Conservation (phyloP, 257 asterid species). For the Solanum etuberosum region DNA sequence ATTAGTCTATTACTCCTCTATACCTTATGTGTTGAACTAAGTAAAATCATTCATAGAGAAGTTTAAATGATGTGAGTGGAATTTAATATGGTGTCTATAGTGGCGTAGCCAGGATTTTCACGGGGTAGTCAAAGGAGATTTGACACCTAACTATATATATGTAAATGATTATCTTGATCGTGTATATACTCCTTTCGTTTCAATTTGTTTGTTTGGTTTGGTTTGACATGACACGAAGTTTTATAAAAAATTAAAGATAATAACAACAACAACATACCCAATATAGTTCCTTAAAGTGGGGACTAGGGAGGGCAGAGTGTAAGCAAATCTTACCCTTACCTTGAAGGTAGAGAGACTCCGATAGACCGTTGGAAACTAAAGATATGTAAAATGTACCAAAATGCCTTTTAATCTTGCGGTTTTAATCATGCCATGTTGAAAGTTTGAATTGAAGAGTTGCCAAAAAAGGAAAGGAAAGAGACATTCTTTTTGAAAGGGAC, state of each 20-base stretch:
- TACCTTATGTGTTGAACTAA: neutral
- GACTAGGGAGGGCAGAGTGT: neutral
- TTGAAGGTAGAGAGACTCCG: neutral
- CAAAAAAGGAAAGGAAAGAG: neutral
- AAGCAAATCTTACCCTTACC: neutral
- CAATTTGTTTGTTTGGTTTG: neutral
- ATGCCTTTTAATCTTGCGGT: neutral
- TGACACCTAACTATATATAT: neutral
- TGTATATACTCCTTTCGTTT: neutral
- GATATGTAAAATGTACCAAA: neutral
- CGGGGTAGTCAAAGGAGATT: neutral
- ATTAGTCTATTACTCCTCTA: neutral
- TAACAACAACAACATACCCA: neutral
- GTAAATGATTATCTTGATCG: neutral
- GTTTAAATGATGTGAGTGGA: neutral
- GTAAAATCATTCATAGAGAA: neutral
- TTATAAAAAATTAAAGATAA: neutral
- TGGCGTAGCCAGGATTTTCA: neutral
- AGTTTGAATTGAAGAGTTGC: neutral
- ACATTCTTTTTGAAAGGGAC: neutral
- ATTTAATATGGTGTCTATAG: neutral
- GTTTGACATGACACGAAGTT: neutral
- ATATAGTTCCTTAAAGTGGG: neutral
- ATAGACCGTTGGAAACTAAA: neutral
- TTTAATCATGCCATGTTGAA: neutral